phyloP scores from a whole-genome alignment of 2,329 filamentous ascomycete genomes.

The Ciborinia camelliae region DNA sequence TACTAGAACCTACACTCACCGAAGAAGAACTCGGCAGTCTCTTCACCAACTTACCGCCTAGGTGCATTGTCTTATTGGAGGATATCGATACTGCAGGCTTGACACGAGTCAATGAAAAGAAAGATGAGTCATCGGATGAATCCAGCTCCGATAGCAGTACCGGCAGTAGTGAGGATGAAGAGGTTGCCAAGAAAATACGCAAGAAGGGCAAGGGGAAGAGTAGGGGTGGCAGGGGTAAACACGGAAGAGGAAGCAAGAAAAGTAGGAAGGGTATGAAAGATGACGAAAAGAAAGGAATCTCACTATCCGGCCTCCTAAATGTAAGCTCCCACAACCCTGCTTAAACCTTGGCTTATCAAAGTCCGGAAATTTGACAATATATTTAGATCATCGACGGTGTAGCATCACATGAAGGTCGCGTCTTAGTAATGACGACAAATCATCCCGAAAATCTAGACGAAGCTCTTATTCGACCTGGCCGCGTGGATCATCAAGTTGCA shows the following conservation, averaged over 20 bases:
- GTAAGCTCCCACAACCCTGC: conserved; percentile 21
- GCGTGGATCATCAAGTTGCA: conserved; percentile 66
- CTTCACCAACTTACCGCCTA: conserved; percentile 58
- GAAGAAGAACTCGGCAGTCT: conserved; percentile 59
- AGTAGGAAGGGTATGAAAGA: conserved; percentile 17
- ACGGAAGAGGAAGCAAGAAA: not conserved
- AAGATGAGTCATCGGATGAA: conserved; percentile 18
- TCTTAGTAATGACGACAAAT: conserved; percentile 83
- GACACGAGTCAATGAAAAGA: conserved; percentile 40
- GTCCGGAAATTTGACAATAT: conserved; percentile 7
- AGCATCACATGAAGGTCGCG: conserved; percentile 71
- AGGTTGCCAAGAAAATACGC: conserved; percentile 44
- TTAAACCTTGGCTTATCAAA: not conserved
- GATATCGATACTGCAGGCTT: conserved; percentile 67
- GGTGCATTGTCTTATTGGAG: conserved; percentile 65
- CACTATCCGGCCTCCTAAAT: conserved; percentile 75
- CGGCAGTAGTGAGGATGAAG: conserved; percentile 10
- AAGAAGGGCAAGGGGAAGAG: conserved; percentile 39
- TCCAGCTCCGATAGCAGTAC: not conserved
- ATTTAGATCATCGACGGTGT: conserved; percentile 47
- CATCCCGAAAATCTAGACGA: conserved; percentile 69
- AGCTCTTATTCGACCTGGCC: conserved; percentile 69
- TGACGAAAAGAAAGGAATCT: conserved; percentile 50
- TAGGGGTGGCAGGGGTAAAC: conserved; percentile 36
- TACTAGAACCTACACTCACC: conserved; percentile 57